phyloP scores from a whole-genome alignment of 2,329 filamentous ascomycete genomes.

The Leptoxyphium fumago region DNA sequence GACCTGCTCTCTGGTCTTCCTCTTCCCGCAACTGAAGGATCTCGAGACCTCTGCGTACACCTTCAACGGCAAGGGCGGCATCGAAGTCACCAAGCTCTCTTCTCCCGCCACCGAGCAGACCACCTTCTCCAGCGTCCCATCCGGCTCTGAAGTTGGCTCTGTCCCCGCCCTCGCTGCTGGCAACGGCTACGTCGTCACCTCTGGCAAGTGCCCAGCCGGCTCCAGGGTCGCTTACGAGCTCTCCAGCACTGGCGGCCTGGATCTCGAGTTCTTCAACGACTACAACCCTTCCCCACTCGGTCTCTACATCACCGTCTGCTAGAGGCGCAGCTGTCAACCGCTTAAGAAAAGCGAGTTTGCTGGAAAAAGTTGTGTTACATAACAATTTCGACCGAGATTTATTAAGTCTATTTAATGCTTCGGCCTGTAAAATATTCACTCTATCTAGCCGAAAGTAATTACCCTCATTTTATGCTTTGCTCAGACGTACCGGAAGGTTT shows the following conservation, averaged over 20 bases:
- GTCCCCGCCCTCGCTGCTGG: slow-evolving; percentile 4
- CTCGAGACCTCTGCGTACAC: slow-evolving; percentile 14
- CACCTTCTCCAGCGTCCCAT: slow-evolving; percentile 10
- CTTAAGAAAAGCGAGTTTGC: no score
- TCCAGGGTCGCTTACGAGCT: slow-evolving; percentile 4
- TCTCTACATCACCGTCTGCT: slow-evolving; percentile 15
- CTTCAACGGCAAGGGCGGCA: slow-evolving; percentile 21
- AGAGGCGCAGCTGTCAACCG: neutral
- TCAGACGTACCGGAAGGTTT: no score
- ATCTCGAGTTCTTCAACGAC: slow-evolving; percentile 7
- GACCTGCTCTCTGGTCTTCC: slow-evolving; percentile 48
- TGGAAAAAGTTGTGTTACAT: no score
- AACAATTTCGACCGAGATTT: no score
- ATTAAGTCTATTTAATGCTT: no score
- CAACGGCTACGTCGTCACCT: slow-evolving; percentile 7
- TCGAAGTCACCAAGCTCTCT: slow-evolving; percentile 14
- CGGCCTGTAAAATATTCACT: no score
- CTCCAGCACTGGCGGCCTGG: slow-evolving; percentile 6
- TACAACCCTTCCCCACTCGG: slow-evolving; percentile 12
- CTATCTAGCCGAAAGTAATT: no score
- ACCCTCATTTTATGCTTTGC: no score
- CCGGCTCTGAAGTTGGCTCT: slow-evolving; percentile 1
- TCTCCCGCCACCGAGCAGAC: slow-evolving; percentile 4
- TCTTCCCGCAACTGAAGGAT: slow-evolving; percentile 35
- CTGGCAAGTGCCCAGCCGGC: slow-evolving; percentile 6